phyloP scores from a whole-genome alignment of 2,329 filamentous ascomycete species.

The Capronia epimyces region DNA sequence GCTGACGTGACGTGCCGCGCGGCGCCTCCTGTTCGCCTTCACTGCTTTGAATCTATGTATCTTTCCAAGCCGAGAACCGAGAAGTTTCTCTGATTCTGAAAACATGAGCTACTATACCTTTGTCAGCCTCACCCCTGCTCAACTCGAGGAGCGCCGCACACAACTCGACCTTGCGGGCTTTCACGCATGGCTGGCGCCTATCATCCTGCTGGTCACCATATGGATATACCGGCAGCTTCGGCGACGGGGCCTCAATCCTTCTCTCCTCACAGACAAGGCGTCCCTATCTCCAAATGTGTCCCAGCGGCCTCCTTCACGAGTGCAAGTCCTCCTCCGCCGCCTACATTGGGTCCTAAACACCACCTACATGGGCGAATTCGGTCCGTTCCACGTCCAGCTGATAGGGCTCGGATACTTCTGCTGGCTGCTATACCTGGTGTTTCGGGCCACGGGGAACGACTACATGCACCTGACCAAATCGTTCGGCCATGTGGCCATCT shows the following conservation, averaged over 20 bases:
- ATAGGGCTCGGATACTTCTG: constrained; percentile 18
- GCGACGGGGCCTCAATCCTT: not conserved
- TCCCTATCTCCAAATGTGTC: not conserved
- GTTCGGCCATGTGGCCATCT: constrained; percentile 54
- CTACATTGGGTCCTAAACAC: constrained; percentile 19
- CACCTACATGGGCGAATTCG: constrained; percentile 24
- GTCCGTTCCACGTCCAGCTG: constrained; percentile 20
- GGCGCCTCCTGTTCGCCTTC: not conserved
- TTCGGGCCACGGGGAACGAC: constrained; percentile 36
- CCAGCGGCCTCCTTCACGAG: not conserved
- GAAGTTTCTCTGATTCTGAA: no score
- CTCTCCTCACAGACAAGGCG: not conserved
- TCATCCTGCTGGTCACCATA: constrained; percentile 42
- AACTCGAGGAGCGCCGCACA: constrained; percentile 48
- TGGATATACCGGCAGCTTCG: constrained; percentile 33
- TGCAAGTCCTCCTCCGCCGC: constrained; percentile 8
- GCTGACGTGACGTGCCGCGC: no score
- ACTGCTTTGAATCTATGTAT: no score
- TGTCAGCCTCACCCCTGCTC: constrained; percentile 44
- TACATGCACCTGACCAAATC: constrained; percentile 61
- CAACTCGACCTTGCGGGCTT: constrained; percentile 52
- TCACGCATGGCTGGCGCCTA: constrained; percentile 52
- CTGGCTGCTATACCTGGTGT: constrained; percentile 25
- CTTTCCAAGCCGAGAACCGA: no score
- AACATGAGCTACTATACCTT: constrained; percentile 44